phyloP scores from a whole-genome alignment of 2,329 filamentous ascomycete species.

The Stemphylium beticola region DNA sequence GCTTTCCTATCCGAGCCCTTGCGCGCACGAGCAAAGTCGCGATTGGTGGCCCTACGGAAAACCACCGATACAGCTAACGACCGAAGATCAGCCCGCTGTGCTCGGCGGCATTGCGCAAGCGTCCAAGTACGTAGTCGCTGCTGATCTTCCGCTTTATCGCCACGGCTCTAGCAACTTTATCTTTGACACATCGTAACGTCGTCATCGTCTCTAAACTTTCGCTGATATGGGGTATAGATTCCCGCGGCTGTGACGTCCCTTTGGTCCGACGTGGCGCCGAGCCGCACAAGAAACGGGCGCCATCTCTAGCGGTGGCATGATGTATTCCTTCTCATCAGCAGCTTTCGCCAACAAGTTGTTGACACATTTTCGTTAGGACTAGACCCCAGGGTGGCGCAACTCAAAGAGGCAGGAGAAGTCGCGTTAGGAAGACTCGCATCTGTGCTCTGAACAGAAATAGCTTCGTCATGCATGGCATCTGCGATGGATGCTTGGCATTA shows the following conservation, averaged over 20 bases:
- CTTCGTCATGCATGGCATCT: not conserved
- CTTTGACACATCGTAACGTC: conserved; percentile 6
- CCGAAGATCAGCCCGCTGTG: not conserved
- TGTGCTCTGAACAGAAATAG: not conserved
- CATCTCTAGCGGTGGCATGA: not conserved
- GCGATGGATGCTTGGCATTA: not conserved
- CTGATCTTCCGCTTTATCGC: conserved; percentile 10
- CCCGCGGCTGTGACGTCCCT: conserved; percentile 4
- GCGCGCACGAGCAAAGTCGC: not conserved
- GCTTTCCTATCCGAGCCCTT: conserved; percentile 1
- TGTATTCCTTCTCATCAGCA: not conserved
- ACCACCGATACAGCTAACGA: not conserved
- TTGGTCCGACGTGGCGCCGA: conserved; percentile 12
- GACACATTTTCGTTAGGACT: not conserved
- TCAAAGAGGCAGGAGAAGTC: not conserved
- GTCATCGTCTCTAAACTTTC: not conserved
- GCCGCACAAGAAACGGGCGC: not conserved
- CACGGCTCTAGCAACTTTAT: not conserved
- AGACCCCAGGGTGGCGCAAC: not conserved
- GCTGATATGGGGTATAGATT: conserved; percentile 2
- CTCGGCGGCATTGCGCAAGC: conserved; percentile 9
- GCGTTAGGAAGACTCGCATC: not conserved
- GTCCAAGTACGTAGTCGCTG: conserved; percentile 2
- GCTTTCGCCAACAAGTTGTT: not conserved
- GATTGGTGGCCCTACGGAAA: conserved; percentile 11